Percentiles rank a stretch among this genome's conserved stretches.
phyloP scores from a whole-genome alignment of 148 eudicot species.

The Camellia japonica region DNA sequence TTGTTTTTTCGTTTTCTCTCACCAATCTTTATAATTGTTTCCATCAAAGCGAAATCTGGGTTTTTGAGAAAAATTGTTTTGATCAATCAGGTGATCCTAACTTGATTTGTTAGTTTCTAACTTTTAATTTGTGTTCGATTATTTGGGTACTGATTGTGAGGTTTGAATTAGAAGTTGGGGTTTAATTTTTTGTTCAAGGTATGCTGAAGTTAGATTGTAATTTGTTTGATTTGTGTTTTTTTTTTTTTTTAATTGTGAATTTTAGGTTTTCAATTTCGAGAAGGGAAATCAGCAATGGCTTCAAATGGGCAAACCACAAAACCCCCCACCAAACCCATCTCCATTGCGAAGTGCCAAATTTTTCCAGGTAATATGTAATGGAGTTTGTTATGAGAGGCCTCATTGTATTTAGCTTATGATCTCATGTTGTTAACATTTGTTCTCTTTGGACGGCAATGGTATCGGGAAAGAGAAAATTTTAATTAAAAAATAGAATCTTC shows the following conservation, averaged over 20 bases:
- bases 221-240: neutral
- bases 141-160: neutral
- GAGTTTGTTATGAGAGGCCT: neutral
- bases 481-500: neutral
- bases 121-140: neutral
- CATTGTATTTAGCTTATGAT: slow-evolving; percentile 5
- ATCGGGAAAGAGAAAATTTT: neutral
- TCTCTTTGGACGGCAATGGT: neutral
- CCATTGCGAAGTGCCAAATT: slow-evolving; percentile 21
- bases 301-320: slow-evolving; percentile 23
- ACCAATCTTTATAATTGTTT: neutral
- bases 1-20: neutral
- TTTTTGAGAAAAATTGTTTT: neutral
- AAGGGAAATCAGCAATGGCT: slow-evolving; percentile 25
- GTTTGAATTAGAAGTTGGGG: neutral
- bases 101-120: slow-evolving; percentile 1
- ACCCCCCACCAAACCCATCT: slow-evolving; percentile 25
- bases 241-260: neutral
- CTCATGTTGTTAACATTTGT: neutral
- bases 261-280: slow-evolving; percentile 17
- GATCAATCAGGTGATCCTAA: slow-evolving; percentile 15
- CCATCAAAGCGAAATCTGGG: neutral
- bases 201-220: neutral
- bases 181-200: neutral
- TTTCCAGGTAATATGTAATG: neutral